phyloP scores from a whole-genome alignment of 2,329 filamentous ascomycete species.

The Bipolaris victoriae region DNA sequence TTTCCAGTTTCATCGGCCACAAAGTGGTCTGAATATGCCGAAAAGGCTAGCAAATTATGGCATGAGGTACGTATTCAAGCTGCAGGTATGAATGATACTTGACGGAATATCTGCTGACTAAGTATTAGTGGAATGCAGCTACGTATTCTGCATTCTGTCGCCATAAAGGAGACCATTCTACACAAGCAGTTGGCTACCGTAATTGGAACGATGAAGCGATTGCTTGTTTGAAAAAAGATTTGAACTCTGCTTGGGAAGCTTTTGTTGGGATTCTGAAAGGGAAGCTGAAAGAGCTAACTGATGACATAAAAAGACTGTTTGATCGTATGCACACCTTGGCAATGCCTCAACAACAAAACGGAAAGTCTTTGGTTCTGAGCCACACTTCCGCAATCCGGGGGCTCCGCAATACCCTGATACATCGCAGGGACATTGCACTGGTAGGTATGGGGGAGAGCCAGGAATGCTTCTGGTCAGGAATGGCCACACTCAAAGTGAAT shows the following conservation, averaged over 20 bases:
- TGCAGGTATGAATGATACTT: not conserved
- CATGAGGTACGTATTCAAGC: not conserved
- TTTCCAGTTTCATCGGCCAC: too few relatives aligned
- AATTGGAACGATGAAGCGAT: not conserved
- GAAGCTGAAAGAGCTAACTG: not conserved
- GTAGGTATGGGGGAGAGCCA: not conserved
- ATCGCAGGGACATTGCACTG: not conserved
- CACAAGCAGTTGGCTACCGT: not conserved
- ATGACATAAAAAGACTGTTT: not conserved
- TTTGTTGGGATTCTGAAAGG: not conserved
- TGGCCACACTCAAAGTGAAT: conserved; percentile 31
- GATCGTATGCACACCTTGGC: not conserved
- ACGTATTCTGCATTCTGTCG: not conserved
- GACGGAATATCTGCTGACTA: not conserved
- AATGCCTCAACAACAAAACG: not conserved
- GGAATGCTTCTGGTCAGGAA: not conserved
- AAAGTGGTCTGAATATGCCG: not conserved
- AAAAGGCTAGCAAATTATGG: not conserved
- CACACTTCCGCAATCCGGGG: not conserved
- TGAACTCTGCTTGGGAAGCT: not conserved
- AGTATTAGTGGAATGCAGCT: not conserved
- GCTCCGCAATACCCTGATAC: not conserved
- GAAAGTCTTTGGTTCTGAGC: too few relatives aligned
- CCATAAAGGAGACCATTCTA: not conserved
- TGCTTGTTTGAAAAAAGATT: not conserved